Percentiles rank a stretch among this genome's conserved stretches.
phyloP scores from a whole-genome alignment of 305 asterid genomes.

The Fraxinus nigra region DNA sequence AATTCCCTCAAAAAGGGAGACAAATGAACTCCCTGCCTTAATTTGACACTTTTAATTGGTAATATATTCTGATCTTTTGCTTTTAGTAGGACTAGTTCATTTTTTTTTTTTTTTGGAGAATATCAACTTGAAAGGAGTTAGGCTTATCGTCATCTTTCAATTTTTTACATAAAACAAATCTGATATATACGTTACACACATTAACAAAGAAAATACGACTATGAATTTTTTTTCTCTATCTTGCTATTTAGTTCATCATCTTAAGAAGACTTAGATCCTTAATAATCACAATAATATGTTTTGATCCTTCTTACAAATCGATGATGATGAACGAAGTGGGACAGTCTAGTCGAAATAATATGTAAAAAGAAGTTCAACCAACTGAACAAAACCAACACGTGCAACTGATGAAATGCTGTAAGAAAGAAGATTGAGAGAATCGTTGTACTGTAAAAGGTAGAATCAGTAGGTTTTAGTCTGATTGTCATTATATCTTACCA shows the following conservation, averaged over 20 bases:
- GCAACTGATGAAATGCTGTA: neutral
- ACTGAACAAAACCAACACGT: neutral
- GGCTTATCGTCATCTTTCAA: too few species aligned
- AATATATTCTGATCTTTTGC: neutral
- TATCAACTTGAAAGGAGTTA: too few species aligned
- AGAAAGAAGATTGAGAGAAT: conserved; percentile 7
- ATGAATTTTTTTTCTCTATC: neutral
- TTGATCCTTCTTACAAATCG: neutral
- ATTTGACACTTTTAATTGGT: neutral
- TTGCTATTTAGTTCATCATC: neutral
- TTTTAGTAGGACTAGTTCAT: neutral
- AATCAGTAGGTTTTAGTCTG: conserved; percentile 29
- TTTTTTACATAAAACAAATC: too few species aligned
- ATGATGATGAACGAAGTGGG: neutral
- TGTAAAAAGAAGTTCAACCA: neutral
- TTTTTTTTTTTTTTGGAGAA: neutral
- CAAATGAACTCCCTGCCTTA: neutral
- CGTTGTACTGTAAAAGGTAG: conserved; percentile 21
- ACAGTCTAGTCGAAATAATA: neutral
- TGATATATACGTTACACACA: too few species aligned
- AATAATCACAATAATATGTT: neutral
- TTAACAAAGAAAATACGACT: neutral
- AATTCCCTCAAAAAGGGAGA: neutral
- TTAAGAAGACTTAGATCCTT: neutral
- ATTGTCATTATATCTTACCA: conserved; percentile 1